Conservation (phyloP, 176 grass and related monocot species). For the Aegilops umbellulata region DNA sequence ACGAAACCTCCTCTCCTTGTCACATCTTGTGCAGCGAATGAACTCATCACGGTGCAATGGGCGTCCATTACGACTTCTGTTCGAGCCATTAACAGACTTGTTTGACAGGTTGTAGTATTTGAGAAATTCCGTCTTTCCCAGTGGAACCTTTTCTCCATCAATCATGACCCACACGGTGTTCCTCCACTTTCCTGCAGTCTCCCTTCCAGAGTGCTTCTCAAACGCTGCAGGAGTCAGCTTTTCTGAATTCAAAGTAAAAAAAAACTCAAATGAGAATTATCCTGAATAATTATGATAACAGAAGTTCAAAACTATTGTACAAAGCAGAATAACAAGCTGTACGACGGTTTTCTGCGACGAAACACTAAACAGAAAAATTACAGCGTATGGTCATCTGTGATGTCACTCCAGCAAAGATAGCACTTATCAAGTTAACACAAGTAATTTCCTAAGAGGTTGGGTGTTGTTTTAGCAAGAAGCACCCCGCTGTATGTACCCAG, state of each 20-base stretch:
- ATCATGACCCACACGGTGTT: conserved; percentile 94
- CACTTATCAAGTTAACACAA: conserved; percentile 1
- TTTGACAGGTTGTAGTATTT: conserved; percentile 74
- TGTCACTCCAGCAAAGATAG: conserved; percentile 18
- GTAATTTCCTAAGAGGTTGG: background rate
- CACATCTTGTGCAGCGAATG: conserved; percentile 60
- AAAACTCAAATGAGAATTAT: conserved; percentile 19
- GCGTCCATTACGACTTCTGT: conserved; percentile 59
- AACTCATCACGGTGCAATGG: conserved; percentile 88
- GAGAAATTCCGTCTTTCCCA: conserved; percentile 75
- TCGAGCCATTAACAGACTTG: conserved; percentile 63
- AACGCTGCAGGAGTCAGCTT: conserved; percentile 91
- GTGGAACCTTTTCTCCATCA: conserved; percentile 81
- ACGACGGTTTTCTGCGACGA: background rate
- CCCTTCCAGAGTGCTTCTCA: conserved; percentile 94
- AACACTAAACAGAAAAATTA: background rate
- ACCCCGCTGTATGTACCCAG: background rate
- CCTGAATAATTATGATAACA: background rate
- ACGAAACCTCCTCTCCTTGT: conserved; percentile 83
- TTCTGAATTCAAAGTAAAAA: conserved; percentile 47
- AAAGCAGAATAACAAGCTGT: background rate
- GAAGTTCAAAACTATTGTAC: background rate
- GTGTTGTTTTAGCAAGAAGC: background rate
- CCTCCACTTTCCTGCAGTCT: conserved; percentile 92
- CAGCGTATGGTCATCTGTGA: background rate